Evolutionary conservation across 805 yeast genomes (phyloP).

Genomic region (Ogataea dorogensis): DNA sequence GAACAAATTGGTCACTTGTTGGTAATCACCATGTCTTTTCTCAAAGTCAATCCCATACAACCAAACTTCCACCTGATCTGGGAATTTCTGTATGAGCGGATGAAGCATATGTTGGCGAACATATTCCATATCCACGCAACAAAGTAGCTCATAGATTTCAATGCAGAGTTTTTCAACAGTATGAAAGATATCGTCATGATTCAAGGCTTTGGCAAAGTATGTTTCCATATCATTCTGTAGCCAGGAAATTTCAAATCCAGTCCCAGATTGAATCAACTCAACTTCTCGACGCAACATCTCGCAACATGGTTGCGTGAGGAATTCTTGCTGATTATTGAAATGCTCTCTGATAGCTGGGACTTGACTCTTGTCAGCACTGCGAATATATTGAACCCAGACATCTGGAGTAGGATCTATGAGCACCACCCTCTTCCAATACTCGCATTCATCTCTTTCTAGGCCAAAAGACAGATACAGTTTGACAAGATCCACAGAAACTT

Average conservation of each 20-base stretch:
- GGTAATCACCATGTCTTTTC: constrained; percentile 28
- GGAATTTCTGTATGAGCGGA: constrained; percentile 7
- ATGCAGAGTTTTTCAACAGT: constrained; percentile 44
- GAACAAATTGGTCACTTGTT: constrained; percentile 31
- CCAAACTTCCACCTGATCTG: constrained; percentile 48
- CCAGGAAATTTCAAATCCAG: constrained; percentile 6
- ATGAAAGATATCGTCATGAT: constrained; percentile 38
- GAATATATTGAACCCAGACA: constrained; percentile 7
- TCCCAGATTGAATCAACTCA: constrained; percentile 8
- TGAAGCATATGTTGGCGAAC: constrained; percentile 23
- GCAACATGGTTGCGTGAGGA: neutral
- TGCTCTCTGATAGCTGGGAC: constrained; percentile 3
- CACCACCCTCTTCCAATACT: constrained; percentile 6
- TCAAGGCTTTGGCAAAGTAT: constrained; percentile 31
- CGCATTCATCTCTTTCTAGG: constrained; percentile 4
- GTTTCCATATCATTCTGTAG: constrained; percentile 21
- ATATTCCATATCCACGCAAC: constrained; percentile 27
- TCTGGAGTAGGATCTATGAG: constrained; percentile 1
- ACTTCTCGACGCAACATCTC: constrained; percentile 11
- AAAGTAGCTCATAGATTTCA: constrained; percentile 33
- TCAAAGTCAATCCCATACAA: constrained; percentile 42
- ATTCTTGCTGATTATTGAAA: neutral
- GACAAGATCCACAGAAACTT: constrained; percentile 33
- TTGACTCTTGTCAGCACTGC: neutral
- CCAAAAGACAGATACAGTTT: constrained; percentile 24